Evolutionary conservation across 441 rosid genomes (phyloP).

Genomic region (Euphorbia corollata): DNA sequence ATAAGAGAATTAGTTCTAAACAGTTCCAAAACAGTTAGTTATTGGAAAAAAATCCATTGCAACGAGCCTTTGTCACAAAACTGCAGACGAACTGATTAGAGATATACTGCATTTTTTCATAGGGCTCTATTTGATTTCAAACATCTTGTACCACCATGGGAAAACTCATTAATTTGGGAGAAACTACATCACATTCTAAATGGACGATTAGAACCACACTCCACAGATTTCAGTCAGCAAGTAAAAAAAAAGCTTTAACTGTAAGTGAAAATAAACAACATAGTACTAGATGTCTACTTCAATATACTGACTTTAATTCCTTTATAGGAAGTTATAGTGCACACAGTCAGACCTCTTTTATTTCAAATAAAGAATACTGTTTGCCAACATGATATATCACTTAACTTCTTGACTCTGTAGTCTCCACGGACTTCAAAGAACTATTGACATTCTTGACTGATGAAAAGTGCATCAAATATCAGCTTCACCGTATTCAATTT

Average conservation of each 20-base stretch:
- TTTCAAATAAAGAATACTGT: background rate
- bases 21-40: background rate
- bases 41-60: background rate
- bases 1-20: background rate
- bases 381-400: background rate
- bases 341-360: background rate
- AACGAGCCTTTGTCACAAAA: background rate
- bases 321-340: background rate
- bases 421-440: background rate
- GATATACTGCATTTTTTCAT: background rate
- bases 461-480: background rate
- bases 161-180: background rate
- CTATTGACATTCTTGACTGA: conserved; percentile 5
- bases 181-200: background rate
- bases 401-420: background rate
- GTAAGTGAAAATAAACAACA: background rate
- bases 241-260: background rate
- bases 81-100: background rate
- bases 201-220: background rate
- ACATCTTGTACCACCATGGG: background rate
- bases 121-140: background rate
- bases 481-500: background rate
- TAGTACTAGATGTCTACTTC: conserved; percentile 7
- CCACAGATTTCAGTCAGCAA: background rate
- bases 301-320: background rate